Evolutionary conservation across 768 basidiomycete genomes (phyloP).

Genomic region (Dentipellis sp.): DNA sequence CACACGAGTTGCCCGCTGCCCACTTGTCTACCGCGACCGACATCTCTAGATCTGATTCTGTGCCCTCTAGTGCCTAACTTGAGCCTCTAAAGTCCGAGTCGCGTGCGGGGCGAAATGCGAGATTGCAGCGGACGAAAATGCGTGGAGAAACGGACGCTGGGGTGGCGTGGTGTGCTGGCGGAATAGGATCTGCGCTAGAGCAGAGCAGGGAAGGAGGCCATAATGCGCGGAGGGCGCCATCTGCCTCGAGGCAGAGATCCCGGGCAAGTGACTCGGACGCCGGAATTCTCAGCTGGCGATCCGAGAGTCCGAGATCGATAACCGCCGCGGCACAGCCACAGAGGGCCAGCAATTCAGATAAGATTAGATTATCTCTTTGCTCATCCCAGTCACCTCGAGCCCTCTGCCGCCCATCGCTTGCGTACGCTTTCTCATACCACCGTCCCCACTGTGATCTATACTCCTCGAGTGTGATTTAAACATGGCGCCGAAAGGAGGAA

Average conservation of each 20-base stretch:
- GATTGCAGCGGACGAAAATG: too few relatives aligned
- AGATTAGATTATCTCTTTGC: slow-evolving; percentile 3
- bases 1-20: neutral
- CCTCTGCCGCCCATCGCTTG: neutral
- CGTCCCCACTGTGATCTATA: neutral
- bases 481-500: slow-evolving; percentile 75
- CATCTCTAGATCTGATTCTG: too few relatives aligned
- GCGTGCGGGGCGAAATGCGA: too few relatives aligned
- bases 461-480: neutral
- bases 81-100: too few relatives aligned
- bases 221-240: neutral
- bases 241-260: neutral
- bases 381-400: neutral
- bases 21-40: neutral
- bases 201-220: neutral
- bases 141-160: too few relatives aligned
- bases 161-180: too few relatives aligned
- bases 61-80: too few relatives aligned
- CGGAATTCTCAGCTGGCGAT: neutral
- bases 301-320: neutral
- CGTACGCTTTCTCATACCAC: neutral
- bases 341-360: slow-evolving; percentile 4
- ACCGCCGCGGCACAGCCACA: neutral
- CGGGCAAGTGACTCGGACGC: neutral
- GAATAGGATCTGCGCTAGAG: too few relatives aligned